phyloP scores from a whole-genome alignment of 2,329 filamentous ascomycete species.

The Eutypella sp. region DNA sequence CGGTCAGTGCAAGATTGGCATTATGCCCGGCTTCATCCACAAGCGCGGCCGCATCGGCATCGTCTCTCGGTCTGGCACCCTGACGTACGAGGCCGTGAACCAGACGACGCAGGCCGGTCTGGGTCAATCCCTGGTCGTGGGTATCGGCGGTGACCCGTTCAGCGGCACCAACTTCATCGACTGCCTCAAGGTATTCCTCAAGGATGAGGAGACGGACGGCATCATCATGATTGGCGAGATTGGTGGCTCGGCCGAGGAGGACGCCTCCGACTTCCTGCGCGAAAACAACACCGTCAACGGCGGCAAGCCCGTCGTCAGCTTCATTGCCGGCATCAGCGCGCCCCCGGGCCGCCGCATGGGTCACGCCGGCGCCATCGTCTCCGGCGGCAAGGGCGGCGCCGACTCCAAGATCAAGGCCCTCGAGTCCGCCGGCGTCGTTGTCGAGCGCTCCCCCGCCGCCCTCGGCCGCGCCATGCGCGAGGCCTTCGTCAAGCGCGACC shows the following conservation, averaged over 20 bases:
- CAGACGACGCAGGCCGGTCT: constrained; percentile 97
- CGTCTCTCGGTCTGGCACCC: constrained; percentile 94
- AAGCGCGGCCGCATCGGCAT: constrained; percentile 98
- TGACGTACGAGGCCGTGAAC: constrained; percentile 99
- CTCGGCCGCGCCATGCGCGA: constrained; percentile 91
- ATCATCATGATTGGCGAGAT: constrained; percentile 99
- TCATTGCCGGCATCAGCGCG: constrained; percentile 97
- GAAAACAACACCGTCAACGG: constrained; percentile 80
- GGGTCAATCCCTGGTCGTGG: constrained; percentile 95
- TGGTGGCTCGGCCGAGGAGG: constrained; percentile 94
- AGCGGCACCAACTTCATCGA: constrained; percentile 99
- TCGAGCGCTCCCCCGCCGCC: constrained; percentile 88
- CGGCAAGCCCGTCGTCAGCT: constrained; percentile 91
- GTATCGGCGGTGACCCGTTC: constrained; percentile 98
- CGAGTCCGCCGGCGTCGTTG: constrained; percentile 87
- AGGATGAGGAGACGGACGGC: constrained; percentile 94
- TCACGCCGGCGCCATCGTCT: constrained; percentile 96
- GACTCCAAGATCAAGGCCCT: constrained; percentile 97
- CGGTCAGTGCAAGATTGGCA: constrained; percentile 99
- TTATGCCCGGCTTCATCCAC: constrained; percentile 99
- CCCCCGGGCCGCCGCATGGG: constrained; percentile 97
- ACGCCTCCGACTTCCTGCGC: constrained; percentile 94
- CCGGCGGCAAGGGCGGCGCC: constrained; percentile 94
- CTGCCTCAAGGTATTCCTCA: constrained; percentile 93
- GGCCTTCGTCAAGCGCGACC: constrained; percentile 92